phyloP scores from a whole-genome alignment of 371 early-diverging fungal species.

The Saksenaea oblongispora region DNA sequence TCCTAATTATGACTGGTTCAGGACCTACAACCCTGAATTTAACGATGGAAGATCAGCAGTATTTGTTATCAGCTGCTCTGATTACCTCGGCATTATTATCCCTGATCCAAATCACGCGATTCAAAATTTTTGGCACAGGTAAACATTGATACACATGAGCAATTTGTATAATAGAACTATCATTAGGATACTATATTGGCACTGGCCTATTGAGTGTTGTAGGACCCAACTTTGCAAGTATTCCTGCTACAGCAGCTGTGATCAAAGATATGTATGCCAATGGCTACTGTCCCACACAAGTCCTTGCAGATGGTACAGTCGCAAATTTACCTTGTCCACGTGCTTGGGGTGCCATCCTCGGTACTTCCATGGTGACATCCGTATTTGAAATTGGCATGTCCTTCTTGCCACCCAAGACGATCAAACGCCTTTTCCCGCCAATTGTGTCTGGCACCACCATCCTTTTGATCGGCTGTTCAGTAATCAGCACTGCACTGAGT shows the following conservation, averaged over 20 bases:
- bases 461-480: conserved; percentile 58
- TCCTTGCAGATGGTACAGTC: conserved; percentile 43
- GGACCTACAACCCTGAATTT: conserved; percentile 55
- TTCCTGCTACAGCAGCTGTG: conserved; percentile 44
- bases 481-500: conserved; percentile 53
- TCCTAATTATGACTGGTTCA: conserved; percentile 54
- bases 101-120: conserved; percentile 61
- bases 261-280: conserved; percentile 42
- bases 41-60: conserved; percentile 43
- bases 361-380: conserved; percentile 60
- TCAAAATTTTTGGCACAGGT: conserved; percentile 46
- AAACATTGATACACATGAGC: neutral
- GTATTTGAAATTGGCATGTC: conserved; percentile 56
- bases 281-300: conserved; percentile 49
- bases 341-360: conserved; percentile 63
- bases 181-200: conserved; percentile 47
- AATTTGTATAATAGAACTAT: conserved; percentile 1
- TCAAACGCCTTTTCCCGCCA: conserved; percentile 60
- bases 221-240: conserved; percentile 58
- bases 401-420: conserved; percentile 57
- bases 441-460: conserved; percentile 63
- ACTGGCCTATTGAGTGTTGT: conserved; percentile 61
- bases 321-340: conserved; percentile 52
- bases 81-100: conserved; percentile 59
- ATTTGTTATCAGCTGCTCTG: conserved; percentile 61